A percentile compares a stretch with the other conserved stretches of the same genome.
phyloP scores from a whole-genome alignment of 257 asterid species.

The Linderniella brevidens region DNA sequence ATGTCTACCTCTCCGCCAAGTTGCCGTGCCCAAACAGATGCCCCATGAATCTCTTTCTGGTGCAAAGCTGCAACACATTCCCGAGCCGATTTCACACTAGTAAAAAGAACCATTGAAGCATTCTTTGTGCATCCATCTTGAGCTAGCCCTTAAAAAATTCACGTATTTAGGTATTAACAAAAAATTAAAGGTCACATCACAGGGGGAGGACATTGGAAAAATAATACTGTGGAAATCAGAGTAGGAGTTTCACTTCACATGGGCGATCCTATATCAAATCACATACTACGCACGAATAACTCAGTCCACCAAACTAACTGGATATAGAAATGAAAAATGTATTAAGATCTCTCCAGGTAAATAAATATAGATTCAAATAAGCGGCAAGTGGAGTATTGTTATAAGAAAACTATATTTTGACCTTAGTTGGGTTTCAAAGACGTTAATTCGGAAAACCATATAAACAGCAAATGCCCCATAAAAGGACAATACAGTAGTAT shows the following conservation, averaged over 20 bases:
- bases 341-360: too few species aligned
- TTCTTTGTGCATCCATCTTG: slow-evolving; percentile 72
- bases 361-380: too few species aligned
- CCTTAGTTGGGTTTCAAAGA: background rate
- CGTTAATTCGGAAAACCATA: background rate
- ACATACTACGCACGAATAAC: too few species aligned
- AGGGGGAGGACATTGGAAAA: background rate
- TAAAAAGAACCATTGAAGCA: slow-evolving; percentile 64
- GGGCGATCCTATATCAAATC: too few species aligned
- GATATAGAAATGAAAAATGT: too few species aligned
- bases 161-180: slow-evolving; percentile 6
- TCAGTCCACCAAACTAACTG: too few species aligned
- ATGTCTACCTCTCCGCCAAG: slow-evolving; percentile 88
- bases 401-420: too few species aligned
- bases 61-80: slow-evolving; percentile 75
- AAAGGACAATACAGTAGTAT: background rate
- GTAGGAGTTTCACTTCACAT: background rate
- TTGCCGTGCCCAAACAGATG: slow-evolving; percentile 88
- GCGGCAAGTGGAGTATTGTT: too few species aligned
- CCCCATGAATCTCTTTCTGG: slow-evolving; percentile 60
- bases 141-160: slow-evolving; percentile 44
- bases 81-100: slow-evolving; percentile 88
- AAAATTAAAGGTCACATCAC: background rate
- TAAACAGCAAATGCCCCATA: background rate
- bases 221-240: background rate